These are phyloP conservation scores for Pascua guehoae DNA, from an alignment of 1,284 basidiomycete species.

Conservation along the genomic window DNA sequence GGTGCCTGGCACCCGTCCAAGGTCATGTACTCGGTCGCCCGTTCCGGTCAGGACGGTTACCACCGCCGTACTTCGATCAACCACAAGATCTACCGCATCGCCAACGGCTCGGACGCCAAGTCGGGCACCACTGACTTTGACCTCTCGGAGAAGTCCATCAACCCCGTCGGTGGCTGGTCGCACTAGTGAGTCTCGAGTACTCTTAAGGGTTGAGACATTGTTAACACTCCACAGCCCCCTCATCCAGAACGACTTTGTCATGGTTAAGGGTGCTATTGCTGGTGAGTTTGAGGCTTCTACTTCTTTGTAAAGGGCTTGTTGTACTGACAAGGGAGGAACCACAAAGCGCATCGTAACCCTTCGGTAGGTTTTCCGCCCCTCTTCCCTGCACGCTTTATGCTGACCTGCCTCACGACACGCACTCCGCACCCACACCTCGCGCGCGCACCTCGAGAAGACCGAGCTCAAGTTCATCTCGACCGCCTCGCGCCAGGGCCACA, in stretches of 20 bases:
- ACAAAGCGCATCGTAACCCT: conserved; percentile 80
- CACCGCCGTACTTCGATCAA: conserved; percentile 97
- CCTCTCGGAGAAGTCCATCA: conserved; percentile 91
- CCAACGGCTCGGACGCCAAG: conserved; percentile 69
- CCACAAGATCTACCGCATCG: conserved; percentile 81
- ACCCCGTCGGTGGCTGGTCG: conserved; percentile 98
- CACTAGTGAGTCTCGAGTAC: conserved; percentile 60
- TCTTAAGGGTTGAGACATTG: no score
- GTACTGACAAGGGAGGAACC: conserved; percentile 50
- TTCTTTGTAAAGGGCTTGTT: no score
- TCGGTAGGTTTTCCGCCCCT: no score
- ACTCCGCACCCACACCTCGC: conserved; percentile 39
- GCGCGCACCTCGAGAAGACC: conserved; percentile 75
- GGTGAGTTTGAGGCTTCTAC: conserved; percentile 49
- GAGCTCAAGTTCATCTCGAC: conserved; percentile 75
- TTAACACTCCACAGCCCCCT: conserved; percentile 59
- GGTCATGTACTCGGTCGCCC: conserved; percentile 99
- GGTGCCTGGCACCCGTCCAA: conserved; percentile 99
- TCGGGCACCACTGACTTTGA: conserved; percentile 94
- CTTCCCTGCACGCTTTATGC: conserved; percentile 22
- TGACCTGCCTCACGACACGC: no score
- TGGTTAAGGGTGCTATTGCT: conserved; percentile 90
- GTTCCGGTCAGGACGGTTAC: conserved; percentile 99
- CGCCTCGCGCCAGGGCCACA: conserved; percentile 58
- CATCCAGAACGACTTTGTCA: conserved; percentile 96